Evolutionary conservation across 164 flowering plant genomes (phyloP).

Genomic region (Tetracentron sinense): DNA sequence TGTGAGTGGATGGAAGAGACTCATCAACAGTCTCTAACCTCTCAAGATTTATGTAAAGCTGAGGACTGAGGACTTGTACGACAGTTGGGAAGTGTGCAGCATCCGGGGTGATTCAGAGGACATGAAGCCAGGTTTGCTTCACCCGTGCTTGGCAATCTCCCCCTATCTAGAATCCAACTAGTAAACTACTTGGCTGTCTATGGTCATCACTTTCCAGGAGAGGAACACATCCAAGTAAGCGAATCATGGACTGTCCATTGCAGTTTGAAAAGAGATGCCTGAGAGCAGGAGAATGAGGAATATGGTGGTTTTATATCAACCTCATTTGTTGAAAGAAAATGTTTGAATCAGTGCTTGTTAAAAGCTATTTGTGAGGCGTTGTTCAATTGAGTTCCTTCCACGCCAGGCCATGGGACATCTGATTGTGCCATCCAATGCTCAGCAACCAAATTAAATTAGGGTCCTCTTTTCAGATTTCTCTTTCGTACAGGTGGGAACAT

Average conservation of each 20-base stretch:
- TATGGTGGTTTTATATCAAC: too few relatives aligned
- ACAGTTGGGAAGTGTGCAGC: conserved; percentile 1
- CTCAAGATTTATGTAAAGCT: conserved; percentile 15
- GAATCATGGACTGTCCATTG: not conserved
- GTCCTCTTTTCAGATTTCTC: too few relatives aligned
- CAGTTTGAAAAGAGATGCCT: not conserved
- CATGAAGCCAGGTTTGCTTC: conserved; percentile 23
- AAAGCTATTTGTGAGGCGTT: too few relatives aligned
- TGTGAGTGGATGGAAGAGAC: conserved; percentile 57
- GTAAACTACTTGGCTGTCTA: conserved; percentile 22
- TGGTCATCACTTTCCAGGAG: conserved; percentile 22
- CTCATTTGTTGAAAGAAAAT: too few relatives aligned
- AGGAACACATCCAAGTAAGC: conserved; percentile 8
- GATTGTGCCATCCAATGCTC: too few relatives aligned
- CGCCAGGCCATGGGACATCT: too few relatives aligned
- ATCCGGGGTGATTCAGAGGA: conserved; percentile 21
- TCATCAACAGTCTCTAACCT: conserved; percentile 23
- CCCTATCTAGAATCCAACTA: conserved; percentile 19
- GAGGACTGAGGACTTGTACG: conserved; percentile 9
- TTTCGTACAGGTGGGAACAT: too few relatives aligned
- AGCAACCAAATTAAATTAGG: too few relatives aligned
- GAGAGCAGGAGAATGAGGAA: not conserved
- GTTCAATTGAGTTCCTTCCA: too few relatives aligned
- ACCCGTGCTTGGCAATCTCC: conserved; percentile 10
- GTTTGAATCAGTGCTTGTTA: too few relatives aligned